Percentiles rank a stretch among this genome's conserved stretches.
Evolutionary conservation across 805 yeast species (phyloP).

Genomic region (Zygotorulaspora sp.): DNA sequence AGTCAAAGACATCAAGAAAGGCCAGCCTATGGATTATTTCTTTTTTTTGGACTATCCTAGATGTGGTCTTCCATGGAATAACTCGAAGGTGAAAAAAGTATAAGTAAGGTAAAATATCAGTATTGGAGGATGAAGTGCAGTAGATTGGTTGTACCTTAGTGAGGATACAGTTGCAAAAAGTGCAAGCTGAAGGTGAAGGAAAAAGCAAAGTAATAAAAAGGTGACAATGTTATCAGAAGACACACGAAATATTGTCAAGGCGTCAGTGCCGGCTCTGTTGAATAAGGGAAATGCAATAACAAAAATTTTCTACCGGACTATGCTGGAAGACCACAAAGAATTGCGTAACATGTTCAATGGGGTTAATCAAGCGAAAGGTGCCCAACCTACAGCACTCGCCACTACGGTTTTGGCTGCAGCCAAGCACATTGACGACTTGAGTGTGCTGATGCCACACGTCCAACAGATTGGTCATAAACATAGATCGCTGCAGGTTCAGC

Average conservation of each 20-base stretch:
- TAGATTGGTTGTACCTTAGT: too few species aligned
- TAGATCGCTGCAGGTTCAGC: conserved; percentile 54
- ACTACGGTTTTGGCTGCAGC: conserved; percentile 59
- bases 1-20: too few species aligned
- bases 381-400: conserved; percentile 63
- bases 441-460: conserved; percentile 50
- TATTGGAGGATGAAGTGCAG: too few species aligned
- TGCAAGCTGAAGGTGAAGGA: too few species aligned
- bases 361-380: conserved; percentile 48
- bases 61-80: too few species aligned
- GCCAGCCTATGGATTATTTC: too few species aligned
- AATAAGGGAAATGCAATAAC: conserved; percentile 53
- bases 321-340: conserved; percentile 51
- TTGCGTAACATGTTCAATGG: conserved; percentile 58
- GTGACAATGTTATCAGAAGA: conserved; percentile 33
- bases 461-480: conserved; percentile 60
- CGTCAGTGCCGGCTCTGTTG: conserved; percentile 54
- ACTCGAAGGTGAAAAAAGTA: too few species aligned
- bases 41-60: too few species aligned
- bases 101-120: too few species aligned
- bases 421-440: conserved; percentile 53
- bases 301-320: conserved; percentile 47
- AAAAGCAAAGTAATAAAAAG: too few species aligned
- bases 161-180: too few species aligned
- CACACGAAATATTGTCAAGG: conserved; percentile 40